phyloP scores from a whole-genome alignment of 164 flowering plant species.

The Umbellularia californica region DNA sequence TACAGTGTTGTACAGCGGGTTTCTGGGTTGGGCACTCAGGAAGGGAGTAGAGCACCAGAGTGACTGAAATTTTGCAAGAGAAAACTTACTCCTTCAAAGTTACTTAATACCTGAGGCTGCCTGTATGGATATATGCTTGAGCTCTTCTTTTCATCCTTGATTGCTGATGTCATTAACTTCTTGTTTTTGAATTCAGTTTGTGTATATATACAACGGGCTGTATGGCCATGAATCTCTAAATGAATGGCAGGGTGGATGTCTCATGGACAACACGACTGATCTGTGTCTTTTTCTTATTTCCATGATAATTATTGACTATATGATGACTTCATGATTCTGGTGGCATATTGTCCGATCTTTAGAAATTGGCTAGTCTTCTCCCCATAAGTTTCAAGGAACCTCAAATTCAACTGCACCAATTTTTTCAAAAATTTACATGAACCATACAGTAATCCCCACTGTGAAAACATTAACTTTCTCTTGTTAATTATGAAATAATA shows the following conservation, averaged over 20 bases:
- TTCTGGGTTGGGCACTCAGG: slow-evolving; percentile 17
- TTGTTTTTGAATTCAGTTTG: background rate
- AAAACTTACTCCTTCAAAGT: background rate
- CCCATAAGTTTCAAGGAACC: no score
- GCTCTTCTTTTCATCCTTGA: background rate
- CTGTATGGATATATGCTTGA: background rate
- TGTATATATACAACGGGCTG: slow-evolving; percentile 5
- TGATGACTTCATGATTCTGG: background rate
- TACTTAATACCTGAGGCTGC: background rate
- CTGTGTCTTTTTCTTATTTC: no score
- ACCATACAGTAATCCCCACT: no score
- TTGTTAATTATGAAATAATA: no score
- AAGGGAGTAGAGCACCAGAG: slow-evolving; percentile 18
- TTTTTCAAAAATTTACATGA: no score
- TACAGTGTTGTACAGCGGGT: slow-evolving; percentile 24
- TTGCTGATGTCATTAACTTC: background rate
- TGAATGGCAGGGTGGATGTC: background rate
- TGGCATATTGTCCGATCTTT: background rate
- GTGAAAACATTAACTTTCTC: no score
- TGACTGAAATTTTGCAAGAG: background rate
- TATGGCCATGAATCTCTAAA: background rate
- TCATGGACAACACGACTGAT: background rate
- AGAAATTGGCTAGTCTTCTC: no score
- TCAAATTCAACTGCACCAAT: no score
- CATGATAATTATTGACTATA: background rate